Conservation (phyloP, 2,329 filamentous ascomycete species). For the Rutstroemia sydowiana region DNA sequence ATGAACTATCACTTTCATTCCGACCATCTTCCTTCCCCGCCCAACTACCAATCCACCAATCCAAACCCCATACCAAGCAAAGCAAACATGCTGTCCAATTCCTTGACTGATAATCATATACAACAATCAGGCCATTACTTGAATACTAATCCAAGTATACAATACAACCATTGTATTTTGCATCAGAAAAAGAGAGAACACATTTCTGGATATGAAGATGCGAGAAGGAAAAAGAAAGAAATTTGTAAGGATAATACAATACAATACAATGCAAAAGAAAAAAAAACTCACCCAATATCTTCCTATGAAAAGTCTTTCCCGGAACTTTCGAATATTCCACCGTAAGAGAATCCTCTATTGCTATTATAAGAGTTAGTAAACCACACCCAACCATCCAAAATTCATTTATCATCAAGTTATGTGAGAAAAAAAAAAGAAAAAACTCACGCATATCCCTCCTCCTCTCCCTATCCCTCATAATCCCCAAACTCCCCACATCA, state of each 20-base stretch:
- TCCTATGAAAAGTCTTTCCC: slow-evolving; percentile 73
- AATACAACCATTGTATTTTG: slow-evolving; percentile 10
- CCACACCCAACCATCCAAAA: background rate
- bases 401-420: background rate
- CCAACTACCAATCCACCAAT: too few relatives aligned
- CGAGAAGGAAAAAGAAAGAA: background rate
- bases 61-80: too few relatives aligned
- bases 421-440: background rate
- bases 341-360: slow-evolving; percentile 65
- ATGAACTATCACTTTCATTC: too few relatives aligned
- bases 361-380: slow-evolving; percentile 24
- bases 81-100: too few relatives aligned
- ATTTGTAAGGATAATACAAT: background rate
- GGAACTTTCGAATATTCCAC: slow-evolving; percentile 67
- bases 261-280: background rate
- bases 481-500: slow-evolving; percentile 64
- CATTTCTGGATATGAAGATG: background rate
- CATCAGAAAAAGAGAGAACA: slow-evolving; percentile 7
- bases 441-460: slow-evolving; percentile 43
- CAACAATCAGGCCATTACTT: too few relatives aligned
- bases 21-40: too few relatives aligned
- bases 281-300: slow-evolving; percentile 55
- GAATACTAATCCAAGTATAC: slow-evolving; percentile 8
- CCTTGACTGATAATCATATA: too few relatives aligned
- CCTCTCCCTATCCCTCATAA: slow-evolving; percentile 60